These are phyloP conservation scores for Suillus subluteus DNA, from an alignment of 768 basidiomycete genomes.

Conservation along the genomic window DNA sequence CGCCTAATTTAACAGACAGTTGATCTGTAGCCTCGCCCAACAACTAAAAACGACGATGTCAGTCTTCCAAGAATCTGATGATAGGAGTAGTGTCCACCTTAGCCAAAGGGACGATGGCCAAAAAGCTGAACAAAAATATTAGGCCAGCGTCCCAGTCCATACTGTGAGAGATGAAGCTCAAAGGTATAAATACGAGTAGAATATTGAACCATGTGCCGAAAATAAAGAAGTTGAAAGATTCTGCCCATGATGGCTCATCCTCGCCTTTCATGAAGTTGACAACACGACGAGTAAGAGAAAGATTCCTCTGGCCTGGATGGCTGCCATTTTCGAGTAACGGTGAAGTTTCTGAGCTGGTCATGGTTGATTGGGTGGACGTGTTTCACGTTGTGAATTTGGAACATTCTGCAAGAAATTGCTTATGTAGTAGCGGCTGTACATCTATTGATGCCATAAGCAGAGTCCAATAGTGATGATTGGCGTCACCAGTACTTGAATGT, in stretches of 20 bases:
- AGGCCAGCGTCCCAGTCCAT: slow-evolving; percentile 75
- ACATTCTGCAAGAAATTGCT: not conserved
- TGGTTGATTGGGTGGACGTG: slow-evolving; percentile 12
- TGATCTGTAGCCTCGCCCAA: slow-evolving; percentile 85
- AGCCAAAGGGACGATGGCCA: slow-evolving; percentile 87
- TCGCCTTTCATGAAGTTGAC: slow-evolving; percentile 50
- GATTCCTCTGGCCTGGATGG: slow-evolving; percentile 18
- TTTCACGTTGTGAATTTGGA: not conserved
- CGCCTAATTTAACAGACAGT: slow-evolving; percentile 75
- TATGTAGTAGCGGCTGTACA: not conserved
- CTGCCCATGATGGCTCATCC: slow-evolving; percentile 62
- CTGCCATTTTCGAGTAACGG: slow-evolving; percentile 51
- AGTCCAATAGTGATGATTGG: too few relatives aligned
- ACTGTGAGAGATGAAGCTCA: slow-evolving; percentile 67
- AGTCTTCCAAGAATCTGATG: not conserved
- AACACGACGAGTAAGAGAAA: slow-evolving; percentile 33
- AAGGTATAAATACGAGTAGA: slow-evolving; percentile 78
- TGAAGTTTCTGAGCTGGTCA: slow-evolving; percentile 45
- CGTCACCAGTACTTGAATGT: not conserved
- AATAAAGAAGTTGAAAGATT: slow-evolving; percentile 63
- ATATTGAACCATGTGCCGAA: slow-evolving; percentile 74
- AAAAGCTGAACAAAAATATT: slow-evolving; percentile 76
- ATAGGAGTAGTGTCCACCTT: slow-evolving; percentile 49
- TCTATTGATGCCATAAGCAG: not conserved
- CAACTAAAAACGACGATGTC: slow-evolving; percentile 43